These are phyloP conservation scores for Trypanosoma vivax DNA, from an alignment of 208 protist species.

Conservation along the genomic window DNA sequence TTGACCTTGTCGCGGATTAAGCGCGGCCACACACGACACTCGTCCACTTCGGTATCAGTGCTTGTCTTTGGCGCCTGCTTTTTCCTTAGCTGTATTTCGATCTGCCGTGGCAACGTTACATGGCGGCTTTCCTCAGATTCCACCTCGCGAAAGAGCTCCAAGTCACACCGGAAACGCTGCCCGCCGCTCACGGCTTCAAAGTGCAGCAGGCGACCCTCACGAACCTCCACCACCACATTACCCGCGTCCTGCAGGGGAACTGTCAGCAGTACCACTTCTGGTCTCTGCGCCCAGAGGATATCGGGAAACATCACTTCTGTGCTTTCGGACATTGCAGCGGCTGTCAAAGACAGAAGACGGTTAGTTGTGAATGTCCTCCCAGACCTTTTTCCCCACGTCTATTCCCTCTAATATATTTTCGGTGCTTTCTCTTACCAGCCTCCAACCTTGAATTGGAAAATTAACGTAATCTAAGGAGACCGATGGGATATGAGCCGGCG, in stretches of 20 bases:
- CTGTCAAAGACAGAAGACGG: not conserved
- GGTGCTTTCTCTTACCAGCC: too few relatives aligned
- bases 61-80: conserved; percentile 7
- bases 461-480: too few relatives aligned
- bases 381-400: too few relatives aligned
- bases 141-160: conserved; percentile 59
- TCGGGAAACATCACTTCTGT: conserved; percentile 39
- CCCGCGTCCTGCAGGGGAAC: conserved; percentile 71
- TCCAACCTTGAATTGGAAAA: too few relatives aligned
- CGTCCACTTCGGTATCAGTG: conserved; percentile 35
- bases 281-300: conserved; percentile 79
- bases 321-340: conserved; percentile 19
- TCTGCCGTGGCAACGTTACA: conserved; percentile 62
- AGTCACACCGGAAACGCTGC: conserved; percentile 27
- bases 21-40: conserved; percentile 56
- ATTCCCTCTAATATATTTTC: too few relatives aligned
- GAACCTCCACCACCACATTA: conserved; percentile 55
- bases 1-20: conserved; percentile 62
- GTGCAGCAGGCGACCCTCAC: conserved; percentile 38
- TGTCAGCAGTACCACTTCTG: conserved; percentile 71
- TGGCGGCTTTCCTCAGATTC: conserved; percentile 69
- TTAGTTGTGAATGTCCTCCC: not conserved
- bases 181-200: conserved; percentile 13
- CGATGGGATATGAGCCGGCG: too few relatives aligned
- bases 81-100: conserved; percentile 79